Evolutionary conservation across 768 basidiomycete genomes (phyloP).

Genomic region (Hysterangium stoloniferum): DNA sequence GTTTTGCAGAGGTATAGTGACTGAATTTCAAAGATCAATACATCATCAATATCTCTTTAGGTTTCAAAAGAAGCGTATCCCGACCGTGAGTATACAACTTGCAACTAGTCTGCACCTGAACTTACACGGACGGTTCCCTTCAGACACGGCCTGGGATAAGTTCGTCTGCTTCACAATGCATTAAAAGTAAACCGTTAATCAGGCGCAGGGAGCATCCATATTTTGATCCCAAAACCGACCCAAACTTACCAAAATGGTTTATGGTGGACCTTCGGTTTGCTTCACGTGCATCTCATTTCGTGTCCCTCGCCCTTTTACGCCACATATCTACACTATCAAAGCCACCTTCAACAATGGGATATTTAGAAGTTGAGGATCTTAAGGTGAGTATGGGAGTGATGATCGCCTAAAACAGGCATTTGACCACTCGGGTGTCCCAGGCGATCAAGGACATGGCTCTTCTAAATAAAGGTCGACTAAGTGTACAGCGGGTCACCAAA

Average conservation of each 20-base stretch:
- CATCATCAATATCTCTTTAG: conserved; percentile 24
- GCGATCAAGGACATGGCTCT: conserved; percentile 55
- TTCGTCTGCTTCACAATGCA: conserved; percentile 29
- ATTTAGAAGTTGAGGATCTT: conserved; percentile 56
- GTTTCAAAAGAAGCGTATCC: conserved; percentile 83
- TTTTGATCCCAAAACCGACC: conserved; percentile 71
- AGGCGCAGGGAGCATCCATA: conserved; percentile 60
- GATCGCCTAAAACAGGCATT: not conserved
- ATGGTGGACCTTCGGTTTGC: conserved; percentile 81
- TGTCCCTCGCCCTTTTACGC: conserved; percentile 70
- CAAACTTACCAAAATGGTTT: conserved; percentile 77
- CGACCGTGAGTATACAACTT: conserved; percentile 53
- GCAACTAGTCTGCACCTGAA: not conserved
- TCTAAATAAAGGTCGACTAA: conserved; percentile 72
- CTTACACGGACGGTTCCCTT: conserved; percentile 10
- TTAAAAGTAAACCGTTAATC: conserved; percentile 22
- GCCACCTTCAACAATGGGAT: conserved; percentile 49
- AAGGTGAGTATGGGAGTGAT: conserved; percentile 39
- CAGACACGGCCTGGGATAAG: conserved; percentile 90
- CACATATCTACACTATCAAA: conserved; percentile 40
- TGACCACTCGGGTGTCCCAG: conserved; percentile 6
- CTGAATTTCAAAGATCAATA: not conserved
- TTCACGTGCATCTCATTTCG: conserved; percentile 58
- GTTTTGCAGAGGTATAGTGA: conserved; percentile 61
- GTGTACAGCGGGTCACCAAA: conserved; percentile 73